These are phyloP conservation scores for Rubus parviflorus DNA, from an alignment of 306 rosid genomes.

Conservation along the genomic window DNA sequence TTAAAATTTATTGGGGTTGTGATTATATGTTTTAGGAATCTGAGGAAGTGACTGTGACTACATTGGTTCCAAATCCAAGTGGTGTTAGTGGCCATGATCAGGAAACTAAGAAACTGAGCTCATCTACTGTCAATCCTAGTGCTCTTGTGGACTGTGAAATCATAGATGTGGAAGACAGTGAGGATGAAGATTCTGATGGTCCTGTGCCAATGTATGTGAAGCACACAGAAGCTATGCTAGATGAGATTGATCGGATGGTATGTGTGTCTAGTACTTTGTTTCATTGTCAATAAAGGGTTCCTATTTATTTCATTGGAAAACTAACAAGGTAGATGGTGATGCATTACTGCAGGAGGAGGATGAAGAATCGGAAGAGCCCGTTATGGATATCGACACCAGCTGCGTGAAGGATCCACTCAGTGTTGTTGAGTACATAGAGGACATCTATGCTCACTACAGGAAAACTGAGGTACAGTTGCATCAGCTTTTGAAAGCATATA, in stretches of 20 bases:
- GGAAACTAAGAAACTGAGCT: slow-evolving; percentile 26
- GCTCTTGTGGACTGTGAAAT: slow-evolving; percentile 34
- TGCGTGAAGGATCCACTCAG: slow-evolving; percentile 37
- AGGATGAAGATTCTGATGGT: slow-evolving; percentile 21
- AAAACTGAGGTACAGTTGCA: slow-evolving; percentile 42
- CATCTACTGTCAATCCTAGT: slow-evolving; percentile 25
- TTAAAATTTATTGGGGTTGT: neutral
- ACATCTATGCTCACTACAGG: slow-evolving; percentile 44
- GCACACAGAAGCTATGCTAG: slow-evolving; percentile 61
- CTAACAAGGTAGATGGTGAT: neutral
- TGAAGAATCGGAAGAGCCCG: slow-evolving; percentile 38
- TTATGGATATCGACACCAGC: slow-evolving; percentile 44
- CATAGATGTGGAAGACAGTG: slow-evolving; percentile 39
- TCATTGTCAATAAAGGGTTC: neutral
- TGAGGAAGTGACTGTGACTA: neutral
- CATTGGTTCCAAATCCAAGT: neutral
- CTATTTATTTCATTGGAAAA: neutral
- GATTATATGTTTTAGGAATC: slow-evolving; percentile 11
- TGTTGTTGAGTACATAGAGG: slow-evolving; percentile 54
- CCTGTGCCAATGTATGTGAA: slow-evolving; percentile 58
- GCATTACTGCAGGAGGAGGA: slow-evolving; percentile 47
- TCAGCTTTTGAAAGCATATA: neutral
- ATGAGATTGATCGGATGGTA: slow-evolving; percentile 58
- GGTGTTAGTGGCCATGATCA: slow-evolving; percentile 1
- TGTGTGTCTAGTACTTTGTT: neutral